A percentile compares a stretch with the other conserved stretches of the same genome.
Evolutionary conservation across 495 filamentous ascomycete species (phyloP).

Genomic region (Diplogelasinospora grovesii): DNA sequence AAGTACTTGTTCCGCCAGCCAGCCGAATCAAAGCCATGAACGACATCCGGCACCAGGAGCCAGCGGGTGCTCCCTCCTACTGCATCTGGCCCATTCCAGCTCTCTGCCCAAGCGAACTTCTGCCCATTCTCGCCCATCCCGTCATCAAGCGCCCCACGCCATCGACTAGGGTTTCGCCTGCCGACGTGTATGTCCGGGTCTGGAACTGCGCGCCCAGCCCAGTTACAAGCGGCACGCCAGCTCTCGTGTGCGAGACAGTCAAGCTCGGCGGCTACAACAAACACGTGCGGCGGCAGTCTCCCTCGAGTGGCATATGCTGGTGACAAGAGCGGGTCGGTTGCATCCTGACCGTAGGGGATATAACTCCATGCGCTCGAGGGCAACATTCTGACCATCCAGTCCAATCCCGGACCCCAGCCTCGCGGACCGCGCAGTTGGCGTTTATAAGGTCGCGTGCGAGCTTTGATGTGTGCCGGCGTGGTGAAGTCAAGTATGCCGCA

Average conservation of each 20-base stretch:
- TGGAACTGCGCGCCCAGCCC: conserved; percentile 17
- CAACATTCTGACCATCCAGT: conserved; percentile 20
- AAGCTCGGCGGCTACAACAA: conserved; percentile 50
- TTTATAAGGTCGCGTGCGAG: conserved; percentile 27
- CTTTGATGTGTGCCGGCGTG: conserved; percentile 14
- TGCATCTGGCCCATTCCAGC: conserved; percentile 12
- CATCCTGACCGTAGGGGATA: conserved; percentile 23
- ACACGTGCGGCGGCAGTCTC: conserved; percentile 27
- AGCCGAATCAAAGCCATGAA: conserved; percentile 31
- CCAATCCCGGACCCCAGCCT: conserved; percentile 20
- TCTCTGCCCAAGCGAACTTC: conserved; percentile 26
- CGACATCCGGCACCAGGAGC: conserved; percentile 33
- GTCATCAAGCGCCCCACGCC: conserved; percentile 22
- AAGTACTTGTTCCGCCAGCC: conserved; percentile 16
- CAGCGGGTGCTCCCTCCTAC: conserved; percentile 21
- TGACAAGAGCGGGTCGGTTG: conserved; percentile 25
- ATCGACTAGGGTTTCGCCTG: conserved; percentile 12
- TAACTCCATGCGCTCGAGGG: conserved; percentile 28
- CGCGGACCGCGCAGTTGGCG: conserved; percentile 17
- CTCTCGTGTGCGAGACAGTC: conserved; percentile 34
- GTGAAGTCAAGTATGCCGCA: conserved; percentile 29
- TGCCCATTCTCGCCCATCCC: conserved; percentile 12
- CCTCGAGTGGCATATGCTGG: conserved; percentile 23
- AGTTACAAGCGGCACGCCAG: conserved; percentile 26
- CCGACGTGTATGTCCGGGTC: conserved; percentile 22